Evolutionary conservation across 352 stramenopile genomes (phyloP), one percentile per base, ranked within the genome.

Genomic region (Globisporangium nunn): DNA sequence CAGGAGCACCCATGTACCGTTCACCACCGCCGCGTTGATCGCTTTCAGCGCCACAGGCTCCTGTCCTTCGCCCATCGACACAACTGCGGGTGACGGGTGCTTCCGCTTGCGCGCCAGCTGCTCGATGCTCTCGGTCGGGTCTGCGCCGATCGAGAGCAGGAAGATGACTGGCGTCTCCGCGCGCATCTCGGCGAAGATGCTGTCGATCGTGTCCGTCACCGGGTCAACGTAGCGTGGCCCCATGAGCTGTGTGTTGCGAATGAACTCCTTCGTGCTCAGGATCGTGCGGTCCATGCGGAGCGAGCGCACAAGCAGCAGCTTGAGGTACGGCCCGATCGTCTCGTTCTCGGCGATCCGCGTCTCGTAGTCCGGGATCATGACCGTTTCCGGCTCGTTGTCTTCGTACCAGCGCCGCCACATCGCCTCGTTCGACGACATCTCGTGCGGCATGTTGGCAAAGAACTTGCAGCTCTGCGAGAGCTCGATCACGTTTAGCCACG

Each of bases 201-300:
- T 97, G 68, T 99, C 96, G 55, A 99, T 98, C 51, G 95, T 99
- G 67, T 99, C 97, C 0, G 96, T 99, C n/a, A 99, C 95, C 11
- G 96, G 96, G 61, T 99, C 96, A 4, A 99, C 96, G 63, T 98
- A 99, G 6, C 85, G 75, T 11, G 92, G 77, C 1, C 97, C 96
- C 95, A 99, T 98, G 58, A 98, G 87, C 58, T 95, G 88, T 7
- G 90, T 98, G 66, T 96, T 97, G 18, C 95, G 83, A 35, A 99
- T 96, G 60, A 99, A 99, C 63, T 99, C 93, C 61, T 98, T 98
- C 37, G 94, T 97, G 56, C 85, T 97, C 12, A 98, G 74, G 68
- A 99, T 98, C 48, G 93, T 98, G 30, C 97, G 91, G 75, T 99
- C 97, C 81, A 99, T 96, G 11, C 97, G 94, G 3, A 99, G 69